Base-by-base conservation (phyloP, 192 early-diverging fungal genomes). In the Podila verticillata region DNA sequence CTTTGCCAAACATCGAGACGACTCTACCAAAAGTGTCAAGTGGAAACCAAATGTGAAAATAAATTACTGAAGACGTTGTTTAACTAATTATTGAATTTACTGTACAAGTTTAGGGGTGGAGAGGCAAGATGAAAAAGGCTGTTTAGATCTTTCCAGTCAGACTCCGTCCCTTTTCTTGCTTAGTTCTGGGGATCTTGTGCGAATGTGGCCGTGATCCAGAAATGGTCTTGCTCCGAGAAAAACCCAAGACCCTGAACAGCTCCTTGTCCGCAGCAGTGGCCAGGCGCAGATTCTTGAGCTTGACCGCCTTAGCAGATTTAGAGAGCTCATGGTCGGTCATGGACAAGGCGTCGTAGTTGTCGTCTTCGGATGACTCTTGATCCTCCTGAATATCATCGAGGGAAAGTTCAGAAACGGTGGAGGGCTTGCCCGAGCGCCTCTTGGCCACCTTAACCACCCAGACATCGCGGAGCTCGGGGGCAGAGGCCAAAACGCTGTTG, bases 271-370 rank as follows among this genome's bases (percentile, higher is more conserved):
- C n/a, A 35, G 74, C 74, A 19, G 54, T 39, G 19, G 74, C 74
- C 1, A 75, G 48, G 28, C 77, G 70, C 10, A 68, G 61, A 57
- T 80, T 80, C 70, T 80, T 80, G n/a, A 80, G 66, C 12, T 72
- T 72, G 57, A 67, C 62, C 1, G 77, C 77, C 32, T 60, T 68
- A 4, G 57, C 65, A 5, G 70, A 72, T 35, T 80, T 80, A 7
- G 70, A 72, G 2, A 80, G 69, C 70, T 80, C 77, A 20, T 80
- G 77, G 19, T 80, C 70, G 12, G 77, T 71, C 70, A 68, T 72
- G 12, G 48, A 34, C 65, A 72, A 63, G 47, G 59, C 48, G 20
- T 62, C 59, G 3, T 51, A 39, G 49, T 72, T 20, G 7, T 72
- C 29, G 20, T 63, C 30, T 20, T 34, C 54, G 6, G 19, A 28